A percentile compares a stretch with the other conserved stretches of the same genome.
Conservation (phyloP, 495 filamentous ascomycete species). For the Cladorrhinum samala region DNA sequence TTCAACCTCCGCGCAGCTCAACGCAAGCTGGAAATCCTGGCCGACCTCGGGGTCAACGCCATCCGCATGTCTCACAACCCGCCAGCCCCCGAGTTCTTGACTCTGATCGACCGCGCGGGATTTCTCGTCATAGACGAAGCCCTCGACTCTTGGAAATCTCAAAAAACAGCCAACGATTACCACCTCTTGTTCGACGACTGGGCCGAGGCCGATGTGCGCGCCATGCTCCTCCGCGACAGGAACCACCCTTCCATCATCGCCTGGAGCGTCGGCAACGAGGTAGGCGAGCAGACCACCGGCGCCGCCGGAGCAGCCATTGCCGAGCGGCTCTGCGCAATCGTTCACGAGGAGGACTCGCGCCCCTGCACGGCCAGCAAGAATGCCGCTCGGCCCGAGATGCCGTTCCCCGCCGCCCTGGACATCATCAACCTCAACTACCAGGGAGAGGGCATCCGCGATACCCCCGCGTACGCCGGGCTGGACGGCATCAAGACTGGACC, state of each 20-base stretch:
- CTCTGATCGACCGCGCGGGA: constrained; percentile 51
- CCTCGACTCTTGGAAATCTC: constrained; percentile 39
- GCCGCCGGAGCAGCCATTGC: constrained; percentile 22
- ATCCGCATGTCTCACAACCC: constrained; percentile 47
- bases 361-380: constrained; percentile 37
- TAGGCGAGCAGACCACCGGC: constrained; percentile 35
- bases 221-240: constrained; percentile 42
- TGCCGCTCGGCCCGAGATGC: constrained; percentile 23
- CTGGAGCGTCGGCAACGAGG: constrained; percentile 46
- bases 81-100: constrained; percentile 47
- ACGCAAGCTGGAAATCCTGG: constrained; percentile 39
- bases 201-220: constrained; percentile 42
- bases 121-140: constrained; percentile 52
- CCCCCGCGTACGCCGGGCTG: no score
- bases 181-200: constrained; percentile 42
- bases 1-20: constrained; percentile 41
- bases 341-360: constrained; percentile 36
- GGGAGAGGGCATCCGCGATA: constrained; percentile 41
- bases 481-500: constrained; percentile 19
- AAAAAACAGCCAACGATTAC: constrained; percentile 41
- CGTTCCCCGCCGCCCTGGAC: constrained; percentile 33
- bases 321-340: constrained; percentile 29
- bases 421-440: constrained; percentile 46
- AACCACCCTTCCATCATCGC: constrained; percentile 48
- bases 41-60: constrained; percentile 44